These are phyloP conservation scores for Claviceps maximensis DNA, from an alignment of 2,329 filamentous ascomycete genomes.

Conservation along the genomic window DNA sequence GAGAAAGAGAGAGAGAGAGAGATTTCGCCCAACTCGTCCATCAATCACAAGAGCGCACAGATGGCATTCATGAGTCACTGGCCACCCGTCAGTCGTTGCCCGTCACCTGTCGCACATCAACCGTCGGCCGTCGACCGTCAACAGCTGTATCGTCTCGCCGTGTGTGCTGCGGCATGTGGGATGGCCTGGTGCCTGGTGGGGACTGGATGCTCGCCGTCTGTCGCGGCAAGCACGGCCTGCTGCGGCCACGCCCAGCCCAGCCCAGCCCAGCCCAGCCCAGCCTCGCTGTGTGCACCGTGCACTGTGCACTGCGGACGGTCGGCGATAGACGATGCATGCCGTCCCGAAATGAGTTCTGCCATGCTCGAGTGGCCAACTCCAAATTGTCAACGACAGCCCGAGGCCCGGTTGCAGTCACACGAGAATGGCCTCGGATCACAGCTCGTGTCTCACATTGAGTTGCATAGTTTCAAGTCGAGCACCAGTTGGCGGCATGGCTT, in stretches of 20 bases:
- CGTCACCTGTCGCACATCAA: background rate
- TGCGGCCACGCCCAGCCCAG: conserved; percentile 10
- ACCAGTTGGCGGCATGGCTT: background rate
- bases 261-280: background rate
- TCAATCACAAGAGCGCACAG: too few species aligned
- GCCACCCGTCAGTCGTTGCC: background rate
- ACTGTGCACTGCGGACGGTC: too few species aligned
- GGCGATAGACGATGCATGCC: background rate
- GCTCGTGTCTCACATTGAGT: background rate
- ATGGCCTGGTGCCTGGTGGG: background rate
- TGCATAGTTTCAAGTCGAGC: background rate
- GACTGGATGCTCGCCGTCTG: background rate
- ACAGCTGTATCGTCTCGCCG: background rate
- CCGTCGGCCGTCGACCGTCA: background rate
- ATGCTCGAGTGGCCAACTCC: background rate
- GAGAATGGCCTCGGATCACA: background rate
- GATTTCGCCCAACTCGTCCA: too few species aligned
- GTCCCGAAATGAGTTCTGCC: background rate
- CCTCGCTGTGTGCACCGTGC: background rate
- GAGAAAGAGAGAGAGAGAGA: too few species aligned
- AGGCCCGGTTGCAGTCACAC: background rate
- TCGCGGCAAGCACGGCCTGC: conserved; percentile 13
- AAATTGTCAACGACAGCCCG: background rate
- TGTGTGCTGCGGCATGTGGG: background rate
- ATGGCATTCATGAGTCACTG: background rate